phyloP scores from a whole-genome alignment of 2,329 filamentous ascomycete genomes.

The Aspergillus aculeatinus region DNA sequence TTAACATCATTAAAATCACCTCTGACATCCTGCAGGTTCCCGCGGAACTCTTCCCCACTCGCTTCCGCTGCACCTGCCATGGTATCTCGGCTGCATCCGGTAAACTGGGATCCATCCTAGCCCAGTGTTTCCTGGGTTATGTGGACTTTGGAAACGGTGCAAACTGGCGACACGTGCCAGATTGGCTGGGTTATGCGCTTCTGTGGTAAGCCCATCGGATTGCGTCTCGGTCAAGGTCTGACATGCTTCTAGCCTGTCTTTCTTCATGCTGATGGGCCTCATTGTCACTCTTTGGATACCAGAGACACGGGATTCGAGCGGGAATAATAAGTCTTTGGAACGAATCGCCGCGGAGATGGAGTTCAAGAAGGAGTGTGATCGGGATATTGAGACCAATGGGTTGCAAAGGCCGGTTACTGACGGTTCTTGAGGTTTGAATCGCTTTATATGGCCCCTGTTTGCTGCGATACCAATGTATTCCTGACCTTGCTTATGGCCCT shows the following conservation, averaged over 20 bases:
- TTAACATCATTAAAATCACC: no score
- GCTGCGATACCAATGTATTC: no score
- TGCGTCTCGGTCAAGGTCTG: not conserved
- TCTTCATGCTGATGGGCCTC: constrained; percentile 30
- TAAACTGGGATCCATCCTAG: constrained; percentile 45
- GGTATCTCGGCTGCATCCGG: constrained; percentile 50
- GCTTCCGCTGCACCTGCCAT: constrained; percentile 49
- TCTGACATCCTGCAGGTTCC: constrained; percentile 28
- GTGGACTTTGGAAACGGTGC: constrained; percentile 10
- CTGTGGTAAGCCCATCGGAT: constrained; percentile 8
- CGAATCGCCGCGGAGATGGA: constrained; percentile 24
- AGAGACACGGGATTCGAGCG: constrained; percentile 23
- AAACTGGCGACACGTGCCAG: not conserved
- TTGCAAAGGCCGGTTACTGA: not conserved
- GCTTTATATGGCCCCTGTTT: no score
- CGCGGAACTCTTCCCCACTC: constrained; percentile 51
- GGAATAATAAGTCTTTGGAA: constrained; percentile 27
- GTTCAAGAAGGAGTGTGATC: not conserved
- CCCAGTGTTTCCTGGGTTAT: constrained; percentile 14
- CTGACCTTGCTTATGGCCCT: no score
- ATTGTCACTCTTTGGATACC: constrained; percentile 28
- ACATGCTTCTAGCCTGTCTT: constrained; percentile 7
- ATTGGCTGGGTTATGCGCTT: constrained; percentile 17
- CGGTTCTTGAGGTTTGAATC: no score
- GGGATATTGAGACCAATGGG: not conserved